A percentile compares a stretch with the other conserved stretches of the same genome.
Evolutionary conservation across 176 grass and related monocot species (phyloP).

Genomic region (Cymbopogon citratus): DNA sequence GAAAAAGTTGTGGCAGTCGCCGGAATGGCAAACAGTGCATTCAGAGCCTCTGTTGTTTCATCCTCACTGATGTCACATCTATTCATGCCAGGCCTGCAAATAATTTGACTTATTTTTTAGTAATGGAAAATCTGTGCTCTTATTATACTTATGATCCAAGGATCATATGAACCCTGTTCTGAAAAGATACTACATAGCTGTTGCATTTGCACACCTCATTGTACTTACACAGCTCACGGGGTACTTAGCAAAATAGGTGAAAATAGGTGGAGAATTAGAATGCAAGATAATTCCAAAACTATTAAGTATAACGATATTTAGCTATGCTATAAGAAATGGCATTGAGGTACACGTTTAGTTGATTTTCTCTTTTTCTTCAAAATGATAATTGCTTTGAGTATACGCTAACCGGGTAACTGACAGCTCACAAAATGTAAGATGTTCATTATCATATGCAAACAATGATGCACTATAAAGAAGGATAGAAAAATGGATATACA

Average conservation of each 20-base stretch:
- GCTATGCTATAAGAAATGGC: neutral
- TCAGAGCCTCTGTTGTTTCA: constrained; percentile 71
- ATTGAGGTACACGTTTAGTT: neutral
- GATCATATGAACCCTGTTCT: neutral
- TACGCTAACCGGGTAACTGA: neutral
- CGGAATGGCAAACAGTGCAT: constrained; percentile 48
- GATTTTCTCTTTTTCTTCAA: neutral
- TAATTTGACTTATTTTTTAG: constrained; percentile 20
- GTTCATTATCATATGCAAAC: neutral
- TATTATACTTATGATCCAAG: neutral
- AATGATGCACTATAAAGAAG: neutral
- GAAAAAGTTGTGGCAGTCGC: constrained; percentile 28
- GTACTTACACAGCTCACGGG: neutral
- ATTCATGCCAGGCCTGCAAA: constrained; percentile 74
- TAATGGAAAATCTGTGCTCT: neutral
- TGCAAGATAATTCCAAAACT: neutral
- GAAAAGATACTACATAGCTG: neutral
- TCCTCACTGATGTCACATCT: constrained; percentile 65
- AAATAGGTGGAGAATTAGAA: neutral
- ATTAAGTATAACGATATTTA: neutral
- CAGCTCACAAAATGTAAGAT: neutral
- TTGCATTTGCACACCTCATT: neutral
- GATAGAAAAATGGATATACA: constrained; percentile 4
- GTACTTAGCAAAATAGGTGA: neutral
- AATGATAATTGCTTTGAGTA: neutral